These are phyloP conservation scores for Hymenoscyphus infarciens DNA, from an alignment of 2,329 filamentous ascomycete genomes.

Conservation along the genomic window DNA sequence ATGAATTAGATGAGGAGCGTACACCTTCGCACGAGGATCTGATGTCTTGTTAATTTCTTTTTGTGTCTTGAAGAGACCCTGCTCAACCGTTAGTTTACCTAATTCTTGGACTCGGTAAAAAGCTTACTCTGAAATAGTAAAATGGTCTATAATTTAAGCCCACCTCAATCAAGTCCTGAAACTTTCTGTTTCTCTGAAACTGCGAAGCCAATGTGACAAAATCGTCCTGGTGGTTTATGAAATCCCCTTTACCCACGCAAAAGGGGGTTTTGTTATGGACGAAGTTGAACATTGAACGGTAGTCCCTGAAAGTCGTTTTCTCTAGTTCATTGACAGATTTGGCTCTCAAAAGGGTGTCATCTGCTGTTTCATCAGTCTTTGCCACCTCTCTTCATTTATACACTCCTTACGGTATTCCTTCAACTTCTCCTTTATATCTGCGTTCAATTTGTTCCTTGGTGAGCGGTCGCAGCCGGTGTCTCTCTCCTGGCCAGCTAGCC, in stretches of 20 bases:
- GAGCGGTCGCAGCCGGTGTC: background rate
- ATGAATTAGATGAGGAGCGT: slow-evolving; percentile 1
- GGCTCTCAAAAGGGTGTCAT: background rate
- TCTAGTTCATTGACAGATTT: slow-evolving; percentile 1
- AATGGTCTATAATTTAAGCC: background rate
- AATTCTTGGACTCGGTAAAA: background rate
- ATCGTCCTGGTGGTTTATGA: slow-evolving; percentile 13
- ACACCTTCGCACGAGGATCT: slow-evolving; percentile 10
- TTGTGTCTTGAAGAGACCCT: slow-evolving; percentile 10
- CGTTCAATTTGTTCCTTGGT: background rate
- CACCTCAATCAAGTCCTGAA: slow-evolving; percentile 3
- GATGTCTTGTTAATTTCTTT: slow-evolving; percentile 12
- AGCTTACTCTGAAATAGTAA: background rate
- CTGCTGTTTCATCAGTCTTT: background rate
- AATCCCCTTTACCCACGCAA: slow-evolving; percentile 6
- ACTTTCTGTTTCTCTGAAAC: background rate
- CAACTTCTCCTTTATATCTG: slow-evolving; percentile 8
- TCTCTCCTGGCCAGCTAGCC: slow-evolving; percentile 9
- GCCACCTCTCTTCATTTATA: background rate
- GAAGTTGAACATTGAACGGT: slow-evolving; percentile 4
- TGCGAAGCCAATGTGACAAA: slow-evolving; percentile 7
- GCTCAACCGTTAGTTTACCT: background rate
- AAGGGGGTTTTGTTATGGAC: slow-evolving; percentile 5
- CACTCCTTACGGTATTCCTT: slow-evolving; percentile 8
- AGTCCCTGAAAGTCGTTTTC: slow-evolving; percentile 2